A percentile compares a stretch with the other conserved stretches of the same genome.
Conservation (phyloP, 139 green algal genomes). For the Asterochloris sp. region DNA sequence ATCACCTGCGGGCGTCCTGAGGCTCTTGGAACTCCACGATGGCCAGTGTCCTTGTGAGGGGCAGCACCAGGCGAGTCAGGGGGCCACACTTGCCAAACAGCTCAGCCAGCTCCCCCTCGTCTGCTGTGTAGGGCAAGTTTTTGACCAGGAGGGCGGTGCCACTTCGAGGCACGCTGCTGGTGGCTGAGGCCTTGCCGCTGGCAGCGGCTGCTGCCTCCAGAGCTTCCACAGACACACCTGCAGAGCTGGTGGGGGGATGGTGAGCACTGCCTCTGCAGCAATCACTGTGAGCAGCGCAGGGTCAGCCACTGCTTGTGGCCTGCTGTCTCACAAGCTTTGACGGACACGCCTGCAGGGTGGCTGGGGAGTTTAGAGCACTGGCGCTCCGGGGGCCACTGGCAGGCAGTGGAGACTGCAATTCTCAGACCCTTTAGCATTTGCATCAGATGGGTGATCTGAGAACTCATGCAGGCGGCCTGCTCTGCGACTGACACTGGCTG, state of each 20-base stretch:
- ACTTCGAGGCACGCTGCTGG: constrained; percentile 53
- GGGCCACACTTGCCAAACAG: constrained; percentile 54
- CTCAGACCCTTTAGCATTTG: too few species aligned
- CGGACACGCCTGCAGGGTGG: too few species aligned
- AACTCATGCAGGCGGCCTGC: too few species aligned
- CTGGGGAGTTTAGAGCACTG: too few species aligned
- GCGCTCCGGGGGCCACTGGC: too few species aligned
- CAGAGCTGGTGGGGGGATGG: neutral
- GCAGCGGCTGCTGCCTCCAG: constrained; percentile 77
- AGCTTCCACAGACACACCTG: constrained; percentile 64
- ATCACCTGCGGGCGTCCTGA: constrained; percentile 41
- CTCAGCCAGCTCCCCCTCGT: constrained; percentile 61
- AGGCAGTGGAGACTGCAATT: too few species aligned
- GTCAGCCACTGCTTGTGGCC: too few species aligned
- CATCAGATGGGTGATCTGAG: too few species aligned
- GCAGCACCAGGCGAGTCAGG: constrained; percentile 80
- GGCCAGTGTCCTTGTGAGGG: constrained; percentile 79
- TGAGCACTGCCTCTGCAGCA: too few species aligned
- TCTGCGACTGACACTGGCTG: too few species aligned
- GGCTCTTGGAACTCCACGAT: constrained; percentile 83
- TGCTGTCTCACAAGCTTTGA: too few species aligned
- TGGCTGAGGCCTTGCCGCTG: constrained; percentile 38
- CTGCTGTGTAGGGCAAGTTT: constrained; percentile 88
- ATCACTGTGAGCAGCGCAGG: too few species aligned
- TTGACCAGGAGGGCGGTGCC: constrained; percentile 84